Percentiles rank a stretch among this genome's conserved stretches.
These are phyloP conservation scores for Cyclostephanos invisitatus DNA, from an alignment of 108 stramenopile species.

Conservation along the genomic window DNA sequence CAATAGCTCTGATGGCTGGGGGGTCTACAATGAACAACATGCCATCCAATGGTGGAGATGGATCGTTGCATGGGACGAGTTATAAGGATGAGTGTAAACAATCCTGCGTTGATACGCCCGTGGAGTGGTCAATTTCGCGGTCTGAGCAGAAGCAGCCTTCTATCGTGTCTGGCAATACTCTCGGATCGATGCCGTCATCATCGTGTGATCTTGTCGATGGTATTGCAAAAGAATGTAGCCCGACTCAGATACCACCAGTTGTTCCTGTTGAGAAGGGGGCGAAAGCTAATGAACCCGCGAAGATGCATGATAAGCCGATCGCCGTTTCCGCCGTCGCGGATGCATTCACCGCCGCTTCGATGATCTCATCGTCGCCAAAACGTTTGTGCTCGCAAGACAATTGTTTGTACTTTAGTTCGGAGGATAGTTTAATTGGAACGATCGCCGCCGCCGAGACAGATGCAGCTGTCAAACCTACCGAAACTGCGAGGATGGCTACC, in stretches of 20 bases:
- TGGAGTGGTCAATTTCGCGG: neutral
- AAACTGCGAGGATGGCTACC: neutral
- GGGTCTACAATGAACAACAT: too few relatives aligned
- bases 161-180: neutral
- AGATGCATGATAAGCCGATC: neutral
- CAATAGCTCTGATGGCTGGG: too few relatives aligned
- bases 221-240: neutral
- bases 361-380: too few relatives aligned
- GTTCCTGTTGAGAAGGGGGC: neutral
- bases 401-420: too few relatives aligned
- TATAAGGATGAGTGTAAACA: neutral
- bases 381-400: too few relatives aligned
- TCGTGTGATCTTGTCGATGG: neutral
- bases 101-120: neutral
- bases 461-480: neutral
- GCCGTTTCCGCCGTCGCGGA: too few relatives aligned
- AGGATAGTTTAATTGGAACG: too few relatives aligned
- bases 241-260: neutral
- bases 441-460: too few relatives aligned
- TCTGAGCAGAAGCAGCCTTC: too few relatives aligned
- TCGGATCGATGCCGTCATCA: neutral
- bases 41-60: neutral
- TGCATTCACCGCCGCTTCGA: too few relatives aligned
- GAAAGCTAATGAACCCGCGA: neutral
- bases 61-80: neutral